These are phyloP conservation scores for Hypoxylon sp. DNA, from an alignment of 2,329 filamentous ascomycete genomes.

Conservation along the genomic window DNA sequence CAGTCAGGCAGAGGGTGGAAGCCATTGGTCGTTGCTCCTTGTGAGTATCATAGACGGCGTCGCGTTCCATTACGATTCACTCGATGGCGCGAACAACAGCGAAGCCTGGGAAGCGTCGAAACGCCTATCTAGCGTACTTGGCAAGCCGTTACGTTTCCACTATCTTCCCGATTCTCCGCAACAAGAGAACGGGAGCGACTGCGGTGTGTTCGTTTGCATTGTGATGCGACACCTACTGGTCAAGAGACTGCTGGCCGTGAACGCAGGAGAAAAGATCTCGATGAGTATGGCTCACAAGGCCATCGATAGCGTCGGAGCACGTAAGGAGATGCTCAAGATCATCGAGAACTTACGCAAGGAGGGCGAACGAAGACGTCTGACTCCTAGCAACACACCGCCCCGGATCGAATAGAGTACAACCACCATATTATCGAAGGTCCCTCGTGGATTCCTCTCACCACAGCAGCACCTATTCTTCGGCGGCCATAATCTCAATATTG, in stretches of 20 bases:
- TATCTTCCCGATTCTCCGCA: slow-evolving; percentile 88
- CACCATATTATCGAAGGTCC: not conserved
- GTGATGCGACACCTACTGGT: slow-evolving; percentile 94
- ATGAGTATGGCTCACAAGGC: slow-evolving; percentile 92
- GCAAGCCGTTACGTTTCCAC: slow-evolving; percentile 77
- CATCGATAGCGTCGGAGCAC: slow-evolving; percentile 81
- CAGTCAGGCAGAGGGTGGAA: slow-evolving; percentile 84
- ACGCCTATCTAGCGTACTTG: slow-evolving; percentile 77
- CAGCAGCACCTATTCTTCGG: not conserved
- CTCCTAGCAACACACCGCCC: slow-evolving; percentile 57
- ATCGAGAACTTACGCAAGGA: slow-evolving; percentile 90
- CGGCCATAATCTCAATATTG: not conserved
- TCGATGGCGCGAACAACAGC: slow-evolving; percentile 78
- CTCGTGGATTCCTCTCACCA: not conserved
- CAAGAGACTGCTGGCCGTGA: slow-evolving; percentile 82
- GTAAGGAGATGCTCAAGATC: slow-evolving; percentile 91
- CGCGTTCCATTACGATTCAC: slow-evolving; percentile 96
- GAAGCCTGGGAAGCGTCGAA: slow-evolving; percentile 78
- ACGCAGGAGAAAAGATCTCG: slow-evolving; percentile 85
- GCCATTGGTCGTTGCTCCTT: slow-evolving; percentile 93
- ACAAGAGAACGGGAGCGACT: slow-evolving; percentile 93
- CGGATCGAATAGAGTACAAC: slow-evolving; percentile 57
- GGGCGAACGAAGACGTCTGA: slow-evolving; percentile 77
- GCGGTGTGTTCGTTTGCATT: slow-evolving; percentile 95
- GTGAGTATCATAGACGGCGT: slow-evolving; percentile 90